Conservation (phyloP, 371 early-diverging fungal genomes). For the Apophysomyces variabilis region DNA sequence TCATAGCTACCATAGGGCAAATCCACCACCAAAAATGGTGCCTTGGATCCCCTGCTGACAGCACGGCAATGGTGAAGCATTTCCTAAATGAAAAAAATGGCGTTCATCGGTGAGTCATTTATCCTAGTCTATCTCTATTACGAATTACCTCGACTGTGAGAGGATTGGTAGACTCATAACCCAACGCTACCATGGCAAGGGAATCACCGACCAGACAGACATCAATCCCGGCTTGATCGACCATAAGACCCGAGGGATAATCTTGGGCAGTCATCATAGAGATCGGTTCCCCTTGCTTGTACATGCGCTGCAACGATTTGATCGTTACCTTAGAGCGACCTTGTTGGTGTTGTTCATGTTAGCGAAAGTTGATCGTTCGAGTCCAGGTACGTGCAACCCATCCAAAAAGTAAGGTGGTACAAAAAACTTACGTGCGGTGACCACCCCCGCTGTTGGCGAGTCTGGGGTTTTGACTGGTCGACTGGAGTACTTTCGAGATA, state of each 20-base stretch:
- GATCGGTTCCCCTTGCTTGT: conserved; percentile 75
- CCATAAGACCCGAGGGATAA: conserved; percentile 87
- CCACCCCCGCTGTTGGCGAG: conserved; percentile 8
- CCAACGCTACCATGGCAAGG: conserved; percentile 94
- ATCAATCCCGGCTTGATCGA: conserved; percentile 85
- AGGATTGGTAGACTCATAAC: conserved; percentile 83
- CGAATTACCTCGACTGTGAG: conserved; percentile 82
- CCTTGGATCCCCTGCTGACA: conserved; percentile 79
- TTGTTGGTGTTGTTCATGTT: conserved; percentile 15
- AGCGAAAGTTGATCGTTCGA: not conserved
- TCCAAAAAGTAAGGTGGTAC: conserved; percentile 5
- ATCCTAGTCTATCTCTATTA: too few relatives aligned
- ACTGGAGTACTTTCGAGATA: conserved; percentile 23
- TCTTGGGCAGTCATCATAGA: conserved; percentile 88
- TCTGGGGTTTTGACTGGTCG: conserved; percentile 23
- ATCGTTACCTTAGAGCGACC: conserved; percentile 81
- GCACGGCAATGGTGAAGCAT: conserved; percentile 96
- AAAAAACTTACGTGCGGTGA: conserved; percentile 13
- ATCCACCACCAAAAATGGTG: conserved; percentile 84
- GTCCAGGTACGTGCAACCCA: not conserved
- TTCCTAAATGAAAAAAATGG: conserved; percentile 55
- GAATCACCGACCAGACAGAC: conserved; percentile 94
- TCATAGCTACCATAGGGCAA: conserved; percentile 95
- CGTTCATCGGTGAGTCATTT: not conserved
- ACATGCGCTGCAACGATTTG: conserved; percentile 74